Evolutionary conservation across 768 basidiomycete species (phyloP).

Genomic region (Termitomyces sp.): DNA sequence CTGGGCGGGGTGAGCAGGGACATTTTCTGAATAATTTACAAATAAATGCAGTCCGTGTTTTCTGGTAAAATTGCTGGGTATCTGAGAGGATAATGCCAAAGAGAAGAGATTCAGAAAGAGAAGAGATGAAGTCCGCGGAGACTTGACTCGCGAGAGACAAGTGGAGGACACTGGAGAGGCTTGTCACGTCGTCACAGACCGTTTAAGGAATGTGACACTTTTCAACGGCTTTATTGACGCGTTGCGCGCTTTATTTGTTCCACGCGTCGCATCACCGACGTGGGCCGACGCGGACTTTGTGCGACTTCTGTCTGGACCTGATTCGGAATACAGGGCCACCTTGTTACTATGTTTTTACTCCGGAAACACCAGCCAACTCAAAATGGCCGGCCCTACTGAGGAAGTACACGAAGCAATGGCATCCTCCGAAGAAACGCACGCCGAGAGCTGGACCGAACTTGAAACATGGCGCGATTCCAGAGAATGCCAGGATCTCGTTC

Average conservation of each 20-base stretch:
- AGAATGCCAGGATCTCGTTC: background rate
- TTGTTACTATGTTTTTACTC: too few relatives aligned
- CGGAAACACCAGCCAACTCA: too few relatives aligned
- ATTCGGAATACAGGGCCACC: too few relatives aligned
- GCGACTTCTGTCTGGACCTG: too few relatives aligned
- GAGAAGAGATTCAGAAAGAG: slow-evolving; percentile 13
- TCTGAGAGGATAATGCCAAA: slow-evolving; percentile 9
- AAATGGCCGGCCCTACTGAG: background rate
- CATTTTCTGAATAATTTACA: slow-evolving; percentile 27
- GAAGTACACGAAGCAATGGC: background rate
- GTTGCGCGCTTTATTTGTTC: slow-evolving; percentile 27
- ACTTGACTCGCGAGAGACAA: slow-evolving; percentile 11
- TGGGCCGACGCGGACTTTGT: too few relatives aligned
- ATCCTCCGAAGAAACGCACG: background rate
- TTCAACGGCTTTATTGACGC: slow-evolving; percentile 38
- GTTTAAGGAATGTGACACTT: slow-evolving; percentile 24
- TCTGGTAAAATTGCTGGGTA: slow-evolving; percentile 5
- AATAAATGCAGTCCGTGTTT: background rate
- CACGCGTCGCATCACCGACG: background rate
- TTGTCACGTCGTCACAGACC: slow-evolving; percentile 15
- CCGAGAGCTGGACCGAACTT: background rate
- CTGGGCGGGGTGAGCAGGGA: slow-evolving; percentile 58
- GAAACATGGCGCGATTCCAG: background rate
- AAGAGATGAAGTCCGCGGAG: slow-evolving; percentile 8
- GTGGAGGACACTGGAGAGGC: slow-evolving; percentile 9